Evolutionary conservation across 2,329 filamentous ascomycete genomes (phyloP).

Genomic region (Talaromyces sp.): DNA sequence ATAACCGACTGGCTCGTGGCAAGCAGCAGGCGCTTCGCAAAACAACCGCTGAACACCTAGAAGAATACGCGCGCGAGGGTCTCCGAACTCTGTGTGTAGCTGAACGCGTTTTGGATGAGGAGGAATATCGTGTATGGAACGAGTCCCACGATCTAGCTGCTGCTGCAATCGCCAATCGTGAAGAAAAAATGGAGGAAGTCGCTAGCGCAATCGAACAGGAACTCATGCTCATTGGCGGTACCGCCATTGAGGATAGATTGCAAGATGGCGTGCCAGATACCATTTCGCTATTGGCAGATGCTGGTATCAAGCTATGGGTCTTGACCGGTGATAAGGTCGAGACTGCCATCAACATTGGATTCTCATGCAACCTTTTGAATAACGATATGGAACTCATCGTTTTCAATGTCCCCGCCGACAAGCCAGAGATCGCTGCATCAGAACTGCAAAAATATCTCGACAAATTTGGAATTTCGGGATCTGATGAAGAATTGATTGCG

Average conservation of each 20-base stretch:
- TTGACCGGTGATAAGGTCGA: conserved; percentile 98
- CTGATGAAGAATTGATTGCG: conserved; percentile 74
- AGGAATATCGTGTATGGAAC: conserved; percentile 81
- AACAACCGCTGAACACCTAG: conserved; percentile 85
- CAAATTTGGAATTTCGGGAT: conserved; percentile 74
- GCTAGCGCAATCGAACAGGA: conserved; percentile 89
- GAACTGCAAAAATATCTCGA: conserved; percentile 70
- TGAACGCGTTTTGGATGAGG: conserved; percentile 71
- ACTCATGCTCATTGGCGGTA: conserved; percentile 81
- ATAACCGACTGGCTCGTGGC: conserved; percentile 78
- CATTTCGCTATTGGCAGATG: conserved; percentile 82
- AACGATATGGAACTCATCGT: conserved; percentile 98
- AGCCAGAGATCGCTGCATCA: conserved; percentile 59
- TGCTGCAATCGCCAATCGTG: conserved; percentile 75
- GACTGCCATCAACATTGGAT: conserved; percentile 99
- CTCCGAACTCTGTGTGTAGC: conserved; percentile 93
- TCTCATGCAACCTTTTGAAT: conserved; percentile 94
- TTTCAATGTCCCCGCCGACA: conserved; percentile 76
- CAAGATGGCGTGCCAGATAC: conserved; percentile 97
- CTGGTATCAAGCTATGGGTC: conserved; percentile 98
- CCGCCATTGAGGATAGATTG: conserved; percentile 92
- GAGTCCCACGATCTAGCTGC: conserved; percentile 83
- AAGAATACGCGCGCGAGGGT: conserved; percentile 95
- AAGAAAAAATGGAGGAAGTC: conserved; percentile 87
- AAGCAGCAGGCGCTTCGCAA: conserved; percentile 80